Evolutionary conservation across 179 eudicot genomes (phyloP).

Genomic region (Nepenthes alata): DNA sequence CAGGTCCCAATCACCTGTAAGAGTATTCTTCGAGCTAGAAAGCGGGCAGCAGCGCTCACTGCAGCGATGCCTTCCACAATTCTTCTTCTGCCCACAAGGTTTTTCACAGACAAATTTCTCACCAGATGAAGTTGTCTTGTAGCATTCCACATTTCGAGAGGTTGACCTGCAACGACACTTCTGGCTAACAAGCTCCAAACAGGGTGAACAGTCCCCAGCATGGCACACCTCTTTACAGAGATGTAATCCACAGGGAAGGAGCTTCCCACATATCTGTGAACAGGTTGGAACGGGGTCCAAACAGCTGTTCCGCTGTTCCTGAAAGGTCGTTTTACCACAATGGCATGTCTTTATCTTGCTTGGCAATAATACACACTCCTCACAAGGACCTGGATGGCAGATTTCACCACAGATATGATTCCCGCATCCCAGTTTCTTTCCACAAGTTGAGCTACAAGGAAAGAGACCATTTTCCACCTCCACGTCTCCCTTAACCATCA

Average conservation of each 20-base stretch:
- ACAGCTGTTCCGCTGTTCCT: conserved; percentile 50
- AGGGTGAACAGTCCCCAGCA: conserved; percentile 58
- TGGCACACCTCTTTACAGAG: conserved; percentile 63
- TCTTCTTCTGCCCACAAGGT: conserved; percentile 83
- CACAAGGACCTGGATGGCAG: conserved; percentile 92
- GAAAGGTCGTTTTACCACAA: conserved; percentile 71
- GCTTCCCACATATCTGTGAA: conserved; percentile 50
- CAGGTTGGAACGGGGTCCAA: conserved; percentile 81
- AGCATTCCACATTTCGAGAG: conserved; percentile 69
- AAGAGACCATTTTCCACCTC: conserved; percentile 52
- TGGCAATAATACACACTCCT: conserved; percentile 72
- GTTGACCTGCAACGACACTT: conserved; percentile 79
- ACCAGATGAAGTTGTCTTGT: conserved; percentile 29
- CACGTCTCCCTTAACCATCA: conserved; percentile 68
- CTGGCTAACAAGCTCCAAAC: conserved; percentile 59
- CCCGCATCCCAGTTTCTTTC: conserved; percentile 51
- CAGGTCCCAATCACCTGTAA: conserved; percentile 51
- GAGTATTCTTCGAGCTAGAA: conserved; percentile 31
- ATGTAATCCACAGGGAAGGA: conserved; percentile 70
- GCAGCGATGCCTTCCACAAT: conserved; percentile 94
- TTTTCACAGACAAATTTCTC: conserved; percentile 67
- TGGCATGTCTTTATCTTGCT: conserved; percentile 55
- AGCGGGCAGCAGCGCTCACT: conserved; percentile 94
- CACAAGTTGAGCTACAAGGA: conserved; percentile 56
- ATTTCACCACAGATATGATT: conserved; percentile 57